A percentile compares a stretch with the other conserved stretches of the same genome.
These are phyloP conservation scores for Platanthera zijinensis DNA, from an alignment of 106 monocot species.

Conservation along the genomic window DNA sequence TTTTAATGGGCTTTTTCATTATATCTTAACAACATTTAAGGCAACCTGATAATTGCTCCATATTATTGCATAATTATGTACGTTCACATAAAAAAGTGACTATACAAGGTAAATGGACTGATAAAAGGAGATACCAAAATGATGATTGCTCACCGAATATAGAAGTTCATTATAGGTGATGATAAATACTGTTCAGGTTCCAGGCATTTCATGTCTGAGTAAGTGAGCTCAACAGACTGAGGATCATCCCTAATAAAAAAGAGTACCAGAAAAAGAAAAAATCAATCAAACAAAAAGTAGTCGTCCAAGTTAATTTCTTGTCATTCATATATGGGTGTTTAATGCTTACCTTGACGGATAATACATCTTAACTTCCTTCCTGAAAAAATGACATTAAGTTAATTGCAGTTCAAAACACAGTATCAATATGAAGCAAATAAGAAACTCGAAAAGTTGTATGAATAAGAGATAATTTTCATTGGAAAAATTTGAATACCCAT, in stretches of 20 bases:
- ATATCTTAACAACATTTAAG: too few species aligned
- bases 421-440: not conserved
- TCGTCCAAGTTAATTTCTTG: not conserved
- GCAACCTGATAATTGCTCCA: not conserved
- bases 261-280: not conserved
- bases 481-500: constrained; percentile 20
- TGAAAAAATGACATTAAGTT: constrained; percentile 19
- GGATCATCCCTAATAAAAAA: constrained; percentile 50
- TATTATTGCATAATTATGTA: not conserved
- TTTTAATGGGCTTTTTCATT: too few species aligned
- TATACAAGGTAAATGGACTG: not conserved
- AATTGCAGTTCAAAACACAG: not conserved
- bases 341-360: constrained; percentile 78
- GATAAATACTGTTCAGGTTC: constrained; percentile 65
- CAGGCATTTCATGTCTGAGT: constrained; percentile 71
- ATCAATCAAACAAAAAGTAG: not conserved
- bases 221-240: constrained; percentile 63
- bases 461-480: constrained; percentile 17
- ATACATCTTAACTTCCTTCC: constrained; percentile 54
- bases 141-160: constrained; percentile 57
- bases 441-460: not conserved
- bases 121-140: not conserved
- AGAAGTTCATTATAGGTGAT: constrained; percentile 91
- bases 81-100: not conserved
- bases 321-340: not conserved